Base-by-base conservation (phyloP, 768 basidiomycete species). In the Chiua virens region DNA sequence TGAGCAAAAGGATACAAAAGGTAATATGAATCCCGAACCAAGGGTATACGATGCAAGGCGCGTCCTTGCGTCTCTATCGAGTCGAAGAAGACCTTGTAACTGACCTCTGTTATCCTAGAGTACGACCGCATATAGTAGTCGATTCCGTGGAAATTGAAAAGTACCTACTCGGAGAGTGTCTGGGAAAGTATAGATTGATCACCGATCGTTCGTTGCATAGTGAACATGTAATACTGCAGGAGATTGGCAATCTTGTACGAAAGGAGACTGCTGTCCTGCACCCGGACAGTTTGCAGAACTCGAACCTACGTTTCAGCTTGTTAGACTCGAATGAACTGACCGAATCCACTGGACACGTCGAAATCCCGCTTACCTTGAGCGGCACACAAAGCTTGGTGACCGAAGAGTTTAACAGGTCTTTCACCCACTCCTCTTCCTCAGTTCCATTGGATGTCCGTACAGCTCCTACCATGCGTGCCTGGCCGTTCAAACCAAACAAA, bases 161-260 rank as follows among this genome's bases (percentile, higher is more conserved):
- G 34, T 32, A 58, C 85, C 45, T 58, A 96, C 93, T 97, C 92
- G 55, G 83, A 75, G 25, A 98, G 74, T 0, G 89, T 86, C 50
- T 73, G 78, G 1, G 87, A 87, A 47, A 98, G 73, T 40, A 89
- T 52, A 2, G 95, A 91, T 4, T 87, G 75, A n/a, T 81, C 78
- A 0, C 97, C 97, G 38, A 98, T 86, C 2, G 95, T 98, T 42
- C 92, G 79, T 44, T 83, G 79, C 93, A 99, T 97, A 5, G 94
- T 98, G 28, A 93, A 69, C 64, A 86, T 74, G 67, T 98, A 99
- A 65, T 98, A 99, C 57, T 96, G 92, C 9, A 99, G 71, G n/a
- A 98, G 75, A 60, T 96, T 98, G 42, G 92, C 87, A 45, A 98
- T 85, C 67, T 92, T 94, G 74, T 93, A 99, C 0, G 89, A 84